phyloP scores from a whole-genome alignment of 208 protist species.

The Trichomonas vaginalis region DNA sequence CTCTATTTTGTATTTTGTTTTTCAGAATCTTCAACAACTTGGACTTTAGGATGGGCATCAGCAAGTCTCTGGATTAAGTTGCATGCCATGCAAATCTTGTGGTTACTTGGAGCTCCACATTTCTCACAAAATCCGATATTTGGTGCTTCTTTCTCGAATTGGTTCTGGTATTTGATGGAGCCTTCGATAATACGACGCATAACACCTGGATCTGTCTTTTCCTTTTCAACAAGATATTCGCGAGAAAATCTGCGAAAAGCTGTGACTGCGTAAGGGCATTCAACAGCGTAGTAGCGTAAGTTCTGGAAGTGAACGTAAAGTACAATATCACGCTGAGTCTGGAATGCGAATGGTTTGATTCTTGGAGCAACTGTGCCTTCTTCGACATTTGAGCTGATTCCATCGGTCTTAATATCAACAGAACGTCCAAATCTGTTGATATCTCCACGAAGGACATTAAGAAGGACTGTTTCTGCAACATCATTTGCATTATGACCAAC shows the following conservation, averaged over 20 bases:
- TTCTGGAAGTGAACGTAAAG: constrained; percentile 36
- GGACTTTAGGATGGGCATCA: not conserved
- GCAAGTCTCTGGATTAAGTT: not conserved
- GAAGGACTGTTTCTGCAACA: constrained; percentile 40
- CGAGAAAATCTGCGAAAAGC: constrained; percentile 23
- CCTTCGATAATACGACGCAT: not conserved
- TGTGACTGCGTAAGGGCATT: constrained; percentile 36
- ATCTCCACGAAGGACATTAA: constrained; percentile 39
- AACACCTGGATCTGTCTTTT: not conserved
- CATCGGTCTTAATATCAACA: constrained; percentile 27
- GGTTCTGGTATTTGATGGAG: not conserved
- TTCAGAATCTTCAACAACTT: not conserved
- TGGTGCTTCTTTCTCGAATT: not conserved
- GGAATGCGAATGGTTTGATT: constrained; percentile 35
- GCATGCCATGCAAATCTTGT: not conserved
- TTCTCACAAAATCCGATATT: not conserved
- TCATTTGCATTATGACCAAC: constrained; percentile 48
- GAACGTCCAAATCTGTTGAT: not conserved
- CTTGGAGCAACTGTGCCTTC: not conserved
- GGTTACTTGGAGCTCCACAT: not conserved
- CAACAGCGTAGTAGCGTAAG: constrained; percentile 34
- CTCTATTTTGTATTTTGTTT: not conserved
- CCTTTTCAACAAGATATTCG: not conserved
- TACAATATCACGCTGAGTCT: constrained; percentile 41
- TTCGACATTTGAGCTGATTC: not conserved